phyloP scores from a whole-genome alignment of 768 basidiomycete genomes.

The Cytidiella melzeri region DNA sequence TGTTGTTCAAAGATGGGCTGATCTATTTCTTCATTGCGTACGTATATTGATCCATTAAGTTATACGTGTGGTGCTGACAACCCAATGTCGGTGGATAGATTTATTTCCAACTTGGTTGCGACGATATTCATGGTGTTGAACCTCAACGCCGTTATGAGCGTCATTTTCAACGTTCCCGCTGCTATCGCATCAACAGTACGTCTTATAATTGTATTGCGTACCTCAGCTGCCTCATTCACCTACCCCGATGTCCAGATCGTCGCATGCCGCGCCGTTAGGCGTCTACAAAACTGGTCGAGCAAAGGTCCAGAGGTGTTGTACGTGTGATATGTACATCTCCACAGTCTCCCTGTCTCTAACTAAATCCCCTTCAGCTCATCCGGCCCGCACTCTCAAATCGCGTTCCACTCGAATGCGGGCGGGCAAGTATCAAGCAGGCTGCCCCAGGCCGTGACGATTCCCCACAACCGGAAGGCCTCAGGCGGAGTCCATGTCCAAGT shows the following conservation, averaged over 20 bases:
- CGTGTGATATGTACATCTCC: conserved; percentile 35
- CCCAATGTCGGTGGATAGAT: conserved; percentile 31
- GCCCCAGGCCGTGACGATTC: conserved; percentile 38
- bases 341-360: background rate
- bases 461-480: conserved; percentile 5
- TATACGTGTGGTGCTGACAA: no score
- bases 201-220: conserved; percentile 1
- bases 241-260: conserved; percentile 54
- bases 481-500: conserved; percentile 58
- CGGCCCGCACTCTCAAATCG: conserved; percentile 17
- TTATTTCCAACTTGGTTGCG: conserved; percentile 59
- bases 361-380: background rate
- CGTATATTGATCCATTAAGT: no score
- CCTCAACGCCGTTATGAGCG: conserved; percentile 65
- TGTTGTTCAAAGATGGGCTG: conserved; percentile 68
- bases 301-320: conserved; percentile 41
- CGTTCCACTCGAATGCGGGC: conserved; percentile 27
- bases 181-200: conserved; percentile 60
- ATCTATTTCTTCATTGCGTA: conserved; percentile 71
- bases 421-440: conserved; percentile 34
- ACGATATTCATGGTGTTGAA: conserved; percentile 62
- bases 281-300: conserved; percentile 51
- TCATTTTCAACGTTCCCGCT: conserved; percentile 65
- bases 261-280: conserved; percentile 53
- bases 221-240: background rate